These are phyloP conservation scores for Solanum corneliomulleri DNA, from an alignment of 257 asterid species.

Conservation along the genomic window DNA sequence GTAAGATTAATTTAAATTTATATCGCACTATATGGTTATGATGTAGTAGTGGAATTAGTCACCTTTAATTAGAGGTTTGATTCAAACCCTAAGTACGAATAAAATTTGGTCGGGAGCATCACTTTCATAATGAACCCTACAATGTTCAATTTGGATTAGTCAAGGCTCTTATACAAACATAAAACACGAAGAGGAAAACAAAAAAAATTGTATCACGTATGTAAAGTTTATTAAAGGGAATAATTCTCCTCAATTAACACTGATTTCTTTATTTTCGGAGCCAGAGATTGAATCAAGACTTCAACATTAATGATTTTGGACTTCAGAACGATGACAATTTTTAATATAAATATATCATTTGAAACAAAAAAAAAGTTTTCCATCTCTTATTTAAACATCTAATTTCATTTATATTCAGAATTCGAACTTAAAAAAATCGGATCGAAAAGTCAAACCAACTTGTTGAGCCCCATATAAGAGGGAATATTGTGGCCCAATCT, in stretches of 20 bases:
- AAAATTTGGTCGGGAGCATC: neutral
- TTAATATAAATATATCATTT: neutral
- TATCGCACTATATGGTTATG: neutral
- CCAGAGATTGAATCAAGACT: rapidly evolving
- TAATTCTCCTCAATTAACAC: neutral
- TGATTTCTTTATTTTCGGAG: no score
- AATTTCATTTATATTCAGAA: neutral
- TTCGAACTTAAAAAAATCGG: neutral
- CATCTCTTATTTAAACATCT: neutral
- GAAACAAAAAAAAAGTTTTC: neutral
- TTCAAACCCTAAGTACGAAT: no score
- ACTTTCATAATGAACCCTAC: no score
- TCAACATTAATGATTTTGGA: neutral
- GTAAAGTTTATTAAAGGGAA: neutral
- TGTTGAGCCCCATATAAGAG: neutral
- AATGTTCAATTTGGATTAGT: neutral
- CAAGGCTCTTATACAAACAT: neutral
- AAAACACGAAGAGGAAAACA: no score
- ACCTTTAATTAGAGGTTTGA: neutral
- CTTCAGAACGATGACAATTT: neutral
- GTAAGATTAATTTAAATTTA: neutral
- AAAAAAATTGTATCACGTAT: neutral
- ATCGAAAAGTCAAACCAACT: neutral
- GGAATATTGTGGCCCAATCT: neutral
- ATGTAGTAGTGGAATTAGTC: no score